Conservation (phyloP, 331 rosid genomes). For the Cydonia oblonga region DNA sequence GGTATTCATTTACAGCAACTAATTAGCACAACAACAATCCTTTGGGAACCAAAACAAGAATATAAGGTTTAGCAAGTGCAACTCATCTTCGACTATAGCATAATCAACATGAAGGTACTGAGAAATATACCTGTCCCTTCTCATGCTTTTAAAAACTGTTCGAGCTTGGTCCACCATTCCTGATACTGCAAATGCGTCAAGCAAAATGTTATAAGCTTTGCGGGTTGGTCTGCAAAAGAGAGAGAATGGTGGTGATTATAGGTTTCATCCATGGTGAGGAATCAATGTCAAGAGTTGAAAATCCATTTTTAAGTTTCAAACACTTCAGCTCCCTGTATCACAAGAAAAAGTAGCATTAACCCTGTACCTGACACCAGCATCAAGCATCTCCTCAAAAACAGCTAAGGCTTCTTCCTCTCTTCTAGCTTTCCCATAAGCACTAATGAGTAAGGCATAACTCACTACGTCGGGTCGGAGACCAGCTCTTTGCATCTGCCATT, state of each 20-base stretch:
- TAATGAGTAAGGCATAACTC: conserved; percentile 78
- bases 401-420: conserved; percentile 95
- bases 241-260: not conserved
- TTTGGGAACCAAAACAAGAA: not conserved
- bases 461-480: conserved; percentile 80
- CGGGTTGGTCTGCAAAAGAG: conserved; percentile 63
- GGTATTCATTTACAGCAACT: not conserved
- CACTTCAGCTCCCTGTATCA: not conserved
- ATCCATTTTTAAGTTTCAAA: not conserved
- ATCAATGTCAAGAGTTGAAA: not conserved
- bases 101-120: conserved; percentile 11
- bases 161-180: conserved; percentile 96
- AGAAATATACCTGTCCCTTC: conserved; percentile 69
- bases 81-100: not conserved
- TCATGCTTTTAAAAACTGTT: conserved; percentile 80
- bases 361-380: conserved; percentile 81
- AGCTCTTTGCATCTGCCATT: conserved; percentile 91
- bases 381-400: conserved; percentile 96
- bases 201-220: conserved; percentile 85
- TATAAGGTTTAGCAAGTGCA: not conserved
- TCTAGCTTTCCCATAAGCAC: conserved; percentile 91
- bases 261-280: not conserved
- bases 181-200: conserved; percentile 82
- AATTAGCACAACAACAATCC: conserved; percentile 1
- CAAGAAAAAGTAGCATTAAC: not conserved